Evolutionary conservation across 306 rosid species (phyloP).

Genomic region (Pachyrhizus erosus): DNA sequence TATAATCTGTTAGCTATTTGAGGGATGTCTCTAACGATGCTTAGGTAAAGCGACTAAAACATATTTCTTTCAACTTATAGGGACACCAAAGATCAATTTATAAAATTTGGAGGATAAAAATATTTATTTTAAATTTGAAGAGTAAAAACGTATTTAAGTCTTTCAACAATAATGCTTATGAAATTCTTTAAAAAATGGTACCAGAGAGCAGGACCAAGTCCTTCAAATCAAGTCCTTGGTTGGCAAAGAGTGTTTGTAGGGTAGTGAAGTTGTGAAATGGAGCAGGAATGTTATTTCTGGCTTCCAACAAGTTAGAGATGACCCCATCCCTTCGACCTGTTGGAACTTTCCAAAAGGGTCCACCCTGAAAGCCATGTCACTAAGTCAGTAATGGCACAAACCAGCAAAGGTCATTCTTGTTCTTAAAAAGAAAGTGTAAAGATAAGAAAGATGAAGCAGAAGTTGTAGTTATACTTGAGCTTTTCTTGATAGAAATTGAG

Average conservation of each 20-base stretch:
- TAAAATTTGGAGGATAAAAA: no score
- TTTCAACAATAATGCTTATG: neutral
- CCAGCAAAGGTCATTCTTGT: constrained; percentile 27
- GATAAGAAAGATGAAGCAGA: neutral
- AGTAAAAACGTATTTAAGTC: no score
- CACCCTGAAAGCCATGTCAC: constrained; percentile 78
- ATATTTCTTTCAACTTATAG: no score
- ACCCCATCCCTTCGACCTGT: constrained; percentile 94
- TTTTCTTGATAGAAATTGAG: neutral
- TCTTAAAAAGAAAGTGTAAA: neutral
- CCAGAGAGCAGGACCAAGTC: constrained; percentile 90
- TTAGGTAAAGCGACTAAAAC: no score
- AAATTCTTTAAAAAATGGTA: constrained; percentile 35
- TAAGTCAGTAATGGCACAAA: constrained; percentile 18
- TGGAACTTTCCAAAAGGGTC: constrained; percentile 94
- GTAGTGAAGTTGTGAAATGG: constrained; percentile 63
- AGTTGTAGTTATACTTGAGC: neutral
- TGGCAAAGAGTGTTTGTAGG: constrained; percentile 68
- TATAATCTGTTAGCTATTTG: no score
- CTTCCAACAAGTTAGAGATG: constrained; percentile 65
- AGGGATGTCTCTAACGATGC: no score
- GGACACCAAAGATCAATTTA: no score
- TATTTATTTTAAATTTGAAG: no score
- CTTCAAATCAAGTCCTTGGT: constrained; percentile 69
- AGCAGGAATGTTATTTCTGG: constrained; percentile 63